Evolutionary conservation across 441 rosid genomes (phyloP), one percentile per base, ranked within the genome.

Genomic region (Adansonia grandidieri): DNA sequence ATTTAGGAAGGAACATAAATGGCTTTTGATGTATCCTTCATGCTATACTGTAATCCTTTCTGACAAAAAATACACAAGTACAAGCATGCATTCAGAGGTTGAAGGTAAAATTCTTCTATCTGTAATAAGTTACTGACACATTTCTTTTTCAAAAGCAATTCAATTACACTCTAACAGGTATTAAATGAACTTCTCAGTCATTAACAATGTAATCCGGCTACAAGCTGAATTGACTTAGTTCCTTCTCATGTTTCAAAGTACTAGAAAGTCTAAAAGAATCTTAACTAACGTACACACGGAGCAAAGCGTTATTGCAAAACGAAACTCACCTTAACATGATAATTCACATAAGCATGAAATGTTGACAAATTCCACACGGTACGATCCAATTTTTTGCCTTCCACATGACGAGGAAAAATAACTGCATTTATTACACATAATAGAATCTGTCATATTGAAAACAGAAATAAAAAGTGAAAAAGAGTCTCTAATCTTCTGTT

Each of bases 261-360:
- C 13, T 13, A 57, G 45, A 32, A 54, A 24, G 45, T 63, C 17
- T 24, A 13, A 32, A 63, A 63, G 10, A 11, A 32, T 63, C 45
- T 63, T 63, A 5, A 63, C 14, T 62, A 32, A 63, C 32, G 17
- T 5, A 32, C 0, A 63, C 19, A 57, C 20, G 13, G 37, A 57
- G 3, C 51, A 19, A 54, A 74, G 72, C 40, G 66, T 5, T 37
- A 15, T 54, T 51, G 19, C 67, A 71, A 70, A 54, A 53, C n/a
- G 61, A 80, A 77, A 78, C 71, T 79, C 62, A 96, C 98, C 94
- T 97, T 94, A 75, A 94, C 93, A 73, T 97, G 98, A 86, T 97
- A 94, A 80, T 92, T 94, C 81, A 94, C 99, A 80, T 93, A 94
- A 63, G 98, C 97, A 85, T 92, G 97, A 84, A 97, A 94, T 60